Evolutionary conservation across 768 basidiomycete genomes (phyloP).

Genomic region (Lactarius akahatsu): DNA sequence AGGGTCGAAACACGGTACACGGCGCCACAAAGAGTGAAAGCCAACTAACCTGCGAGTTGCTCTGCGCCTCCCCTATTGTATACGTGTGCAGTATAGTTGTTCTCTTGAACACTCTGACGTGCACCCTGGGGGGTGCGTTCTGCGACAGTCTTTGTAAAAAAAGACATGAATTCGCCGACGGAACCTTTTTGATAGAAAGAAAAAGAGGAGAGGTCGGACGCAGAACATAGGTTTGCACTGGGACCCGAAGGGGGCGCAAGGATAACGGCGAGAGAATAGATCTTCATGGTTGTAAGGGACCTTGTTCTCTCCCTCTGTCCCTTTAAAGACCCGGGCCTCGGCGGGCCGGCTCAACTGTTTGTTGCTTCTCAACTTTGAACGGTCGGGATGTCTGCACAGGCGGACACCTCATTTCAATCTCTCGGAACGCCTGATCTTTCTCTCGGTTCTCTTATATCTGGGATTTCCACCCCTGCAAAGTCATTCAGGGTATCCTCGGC

Average conservation of each 20-base stretch:
- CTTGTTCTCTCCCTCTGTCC: background rate
- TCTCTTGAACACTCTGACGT: slow-evolving; percentile 93
- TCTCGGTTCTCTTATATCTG: slow-evolving; percentile 30
- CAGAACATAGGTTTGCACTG: slow-evolving; percentile 60
- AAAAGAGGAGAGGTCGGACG: slow-evolving; percentile 84
- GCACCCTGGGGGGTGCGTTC: slow-evolving; percentile 86
- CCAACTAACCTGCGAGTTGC: slow-evolving; percentile 69
- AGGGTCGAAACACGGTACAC: slow-evolving; percentile 17
- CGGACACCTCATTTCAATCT: slow-evolving; percentile 27
- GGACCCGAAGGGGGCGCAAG: slow-evolving; percentile 64
- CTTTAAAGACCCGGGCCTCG: slow-evolving; percentile 3
- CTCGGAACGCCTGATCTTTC: slow-evolving; percentile 30
- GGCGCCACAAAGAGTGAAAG: slow-evolving; percentile 22
- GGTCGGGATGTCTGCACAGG: slow-evolving; percentile 24
- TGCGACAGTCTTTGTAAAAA: slow-evolving; percentile 90
- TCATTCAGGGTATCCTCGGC: slow-evolving; percentile 28
- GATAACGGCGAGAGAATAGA: slow-evolving; percentile 76
- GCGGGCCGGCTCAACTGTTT: background rate
- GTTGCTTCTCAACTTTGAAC: background rate
- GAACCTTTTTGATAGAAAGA: slow-evolving; percentile 91
- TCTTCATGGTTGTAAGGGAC: slow-evolving; percentile 61
- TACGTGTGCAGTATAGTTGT: slow-evolving; percentile 88
- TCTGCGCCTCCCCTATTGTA: slow-evolving; percentile 89
- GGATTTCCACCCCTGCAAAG: slow-evolving; percentile 30
- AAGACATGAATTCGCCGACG: slow-evolving; percentile 88